These are phyloP conservation scores for Berberis vulgaris DNA, from an alignment of 164 flowering plant species.

Conservation along the genomic window DNA sequence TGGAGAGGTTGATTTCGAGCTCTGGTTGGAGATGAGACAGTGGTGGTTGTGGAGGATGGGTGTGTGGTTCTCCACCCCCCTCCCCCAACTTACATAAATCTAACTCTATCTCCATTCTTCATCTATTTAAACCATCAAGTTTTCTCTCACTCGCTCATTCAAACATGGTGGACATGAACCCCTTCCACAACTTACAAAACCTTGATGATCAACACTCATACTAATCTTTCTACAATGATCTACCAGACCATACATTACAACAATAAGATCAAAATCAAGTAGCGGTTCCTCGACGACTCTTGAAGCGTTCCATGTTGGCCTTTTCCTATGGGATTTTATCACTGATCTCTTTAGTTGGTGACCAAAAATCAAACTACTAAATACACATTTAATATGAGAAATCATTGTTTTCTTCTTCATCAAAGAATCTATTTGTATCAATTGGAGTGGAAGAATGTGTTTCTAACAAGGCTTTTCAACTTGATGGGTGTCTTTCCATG, in stretches of 20 bases:
- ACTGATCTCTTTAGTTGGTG: not conserved
- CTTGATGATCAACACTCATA: constrained; percentile 1
- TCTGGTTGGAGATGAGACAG: constrained; percentile 20
- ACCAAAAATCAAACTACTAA: not conserved
- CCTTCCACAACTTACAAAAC: constrained; percentile 2
- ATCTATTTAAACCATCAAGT: not conserved
- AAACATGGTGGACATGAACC: constrained; percentile 1
- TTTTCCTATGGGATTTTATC: constrained; percentile 1
- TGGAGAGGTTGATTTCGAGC: constrained; percentile 20
- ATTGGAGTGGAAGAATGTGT: constrained; percentile 29
- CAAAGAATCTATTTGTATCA: not conserved
- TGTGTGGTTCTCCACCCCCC: constrained; percentile 1
- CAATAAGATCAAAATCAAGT: not conserved
- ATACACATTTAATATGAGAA: not conserved
- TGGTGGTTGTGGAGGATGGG: constrained; percentile 8
- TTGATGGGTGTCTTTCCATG: constrained; percentile 23
- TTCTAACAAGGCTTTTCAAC: constrained; percentile 36
- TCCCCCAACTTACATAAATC: too few relatives aligned
- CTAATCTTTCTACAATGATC: constrained; percentile 17
- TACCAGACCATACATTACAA: constrained; percentile 12
- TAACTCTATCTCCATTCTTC: not conserved
- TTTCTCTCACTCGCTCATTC: not conserved
- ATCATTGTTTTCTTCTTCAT: not conserved
- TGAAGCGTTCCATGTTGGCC: constrained; percentile 3
- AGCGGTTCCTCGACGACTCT: constrained; percentile 2